Conservation (phyloP, 352 stramenopile species). For the Phytophthora fragariaefolia region DNA sequence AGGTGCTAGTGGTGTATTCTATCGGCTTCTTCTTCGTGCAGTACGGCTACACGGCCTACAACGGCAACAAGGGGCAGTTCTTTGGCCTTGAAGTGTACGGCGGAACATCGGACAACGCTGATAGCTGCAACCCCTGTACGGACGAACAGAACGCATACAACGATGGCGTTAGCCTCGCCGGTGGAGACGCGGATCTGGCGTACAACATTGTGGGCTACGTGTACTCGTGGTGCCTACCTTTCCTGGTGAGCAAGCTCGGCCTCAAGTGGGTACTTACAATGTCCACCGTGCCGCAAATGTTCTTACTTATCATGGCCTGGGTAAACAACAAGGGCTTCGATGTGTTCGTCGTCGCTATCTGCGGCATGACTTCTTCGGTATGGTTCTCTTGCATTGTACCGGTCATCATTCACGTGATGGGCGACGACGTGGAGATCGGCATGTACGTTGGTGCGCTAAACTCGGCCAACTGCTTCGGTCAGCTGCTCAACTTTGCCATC, state of each 20-base stretch:
- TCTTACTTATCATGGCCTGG: conserved; percentile 54
- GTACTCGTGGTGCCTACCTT: conserved; percentile 40
- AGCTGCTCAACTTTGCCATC: conserved; percentile 40
- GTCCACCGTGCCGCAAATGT: conserved; percentile 42
- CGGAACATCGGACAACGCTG: conserved; percentile 33
- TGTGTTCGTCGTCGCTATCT: conserved; percentile 45
- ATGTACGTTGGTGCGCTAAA: conserved; percentile 64
- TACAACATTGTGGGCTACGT: conserved; percentile 53
- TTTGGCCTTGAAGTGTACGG: conserved; percentile 50
- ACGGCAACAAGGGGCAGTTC: conserved; percentile 56
- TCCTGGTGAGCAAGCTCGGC: conserved; percentile 49
- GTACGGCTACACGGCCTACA: conserved; percentile 55
- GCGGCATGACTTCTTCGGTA: conserved; percentile 47
- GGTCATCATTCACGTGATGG: conserved; percentile 30
- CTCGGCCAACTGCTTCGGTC: conserved; percentile 45
- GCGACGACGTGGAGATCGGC: conserved; percentile 29
- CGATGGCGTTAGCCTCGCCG: conserved; percentile 47
- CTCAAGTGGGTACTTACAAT: conserved; percentile 44
- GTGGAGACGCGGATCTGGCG: conserved; percentile 37
- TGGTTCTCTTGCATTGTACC: conserved; percentile 30
- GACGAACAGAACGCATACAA: conserved; percentile 46
- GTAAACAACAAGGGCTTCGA: conserved; percentile 39
- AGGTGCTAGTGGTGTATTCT: conserved; percentile 36
- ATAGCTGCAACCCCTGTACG: conserved; percentile 35
- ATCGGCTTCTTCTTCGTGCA: conserved; percentile 41